These are phyloP conservation scores for Rutstroemia sp. DNA, from an alignment of 2,329 filamentous ascomycete species.

Conservation along the genomic window DNA sequence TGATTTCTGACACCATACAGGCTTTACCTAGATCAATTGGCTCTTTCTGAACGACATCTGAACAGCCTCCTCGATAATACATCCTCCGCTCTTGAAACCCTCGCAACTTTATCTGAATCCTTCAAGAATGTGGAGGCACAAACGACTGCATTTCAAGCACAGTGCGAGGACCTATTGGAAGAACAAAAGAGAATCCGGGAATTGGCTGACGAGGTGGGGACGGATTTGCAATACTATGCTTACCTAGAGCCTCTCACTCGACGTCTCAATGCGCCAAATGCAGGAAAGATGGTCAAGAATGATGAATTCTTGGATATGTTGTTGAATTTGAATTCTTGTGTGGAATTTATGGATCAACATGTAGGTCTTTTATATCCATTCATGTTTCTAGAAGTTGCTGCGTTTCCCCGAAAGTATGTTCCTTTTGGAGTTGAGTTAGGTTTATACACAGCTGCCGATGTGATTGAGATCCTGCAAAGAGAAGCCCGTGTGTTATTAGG, in stretches of 20 bases:
- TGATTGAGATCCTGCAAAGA: no score
- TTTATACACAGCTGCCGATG: no score
- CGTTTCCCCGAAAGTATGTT: background rate
- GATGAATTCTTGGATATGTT: conserved; percentile 85
- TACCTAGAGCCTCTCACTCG: conserved; percentile 89
- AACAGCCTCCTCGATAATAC: conserved; percentile 73
- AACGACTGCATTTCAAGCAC: conserved; percentile 85
- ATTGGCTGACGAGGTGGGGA: conserved; percentile 76
- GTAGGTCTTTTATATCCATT: conserved; percentile 39
- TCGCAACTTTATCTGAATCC: conserved; percentile 74
- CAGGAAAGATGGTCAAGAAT: conserved; percentile 75
- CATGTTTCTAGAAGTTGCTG: background rate
- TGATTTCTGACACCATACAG: conserved; percentile 35
- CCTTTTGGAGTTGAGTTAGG: background rate
- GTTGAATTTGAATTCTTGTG: conserved; percentile 77
- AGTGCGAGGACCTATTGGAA: conserved; percentile 79
- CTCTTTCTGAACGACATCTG: conserved; percentile 74
- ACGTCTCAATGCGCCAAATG: conserved; percentile 84
- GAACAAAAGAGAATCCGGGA: conserved; percentile 74
- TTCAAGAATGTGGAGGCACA: conserved; percentile 84
- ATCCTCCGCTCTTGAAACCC: conserved; percentile 63
- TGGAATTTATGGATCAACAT: conserved; percentile 86
- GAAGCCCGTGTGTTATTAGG: background rate
- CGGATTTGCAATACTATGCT: conserved; percentile 88
- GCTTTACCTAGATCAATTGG: conserved; percentile 73